Evolutionary conservation across 2,329 filamentous ascomycete species (phyloP), one percentile per base, ranked within the genome.

Genomic region (Penicillium sp.): DNA sequence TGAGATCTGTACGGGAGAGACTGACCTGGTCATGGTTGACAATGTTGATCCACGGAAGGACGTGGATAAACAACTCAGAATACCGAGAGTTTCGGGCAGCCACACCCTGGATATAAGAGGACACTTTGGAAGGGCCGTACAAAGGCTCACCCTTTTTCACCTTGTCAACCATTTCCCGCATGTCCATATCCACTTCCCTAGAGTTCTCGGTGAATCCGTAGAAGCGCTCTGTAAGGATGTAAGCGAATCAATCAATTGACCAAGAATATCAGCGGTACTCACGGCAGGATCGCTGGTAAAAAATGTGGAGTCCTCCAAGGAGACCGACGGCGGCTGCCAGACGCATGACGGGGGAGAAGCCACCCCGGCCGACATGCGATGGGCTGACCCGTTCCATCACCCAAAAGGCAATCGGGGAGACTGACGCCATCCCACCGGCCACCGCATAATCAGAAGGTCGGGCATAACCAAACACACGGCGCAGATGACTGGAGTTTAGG

Each of bases 31-130:
- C 83, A 71, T 98, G 93, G 71, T 98, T 97, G 62, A 95, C 91
- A 71, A 98, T 86, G 76, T 98, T 98, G 73, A 95, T 91, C 93
- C 90, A 97, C 26, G 91, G 90, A 41, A 98, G 73, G 39, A 91
- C 80, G 62, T 89, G 85, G 52, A 87, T 73, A 68, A 91, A 93
- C 20, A 93, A 75, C 27, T 86, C 85, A 25, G 87, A 84, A 75
- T 95, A 97, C 63, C 93, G 79, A 60, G 89, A 95, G 74, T 98
- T 94, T 57, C 93, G 78, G 44, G 87, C 82, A 36, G 93, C 90
- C 26, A 96, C 85, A 45, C 91, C 93, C 71, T 98, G 93, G 76
- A 96, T 85, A 70, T 96, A 87, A 50, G 90, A 83, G 42, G 84
- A 85, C 58, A 96, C 71, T 37, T 73, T 72, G 59, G 83, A 87